Evolutionary conservation across 148 eudicot species (phyloP).

Genomic region (Amaranthus cruentus): DNA sequence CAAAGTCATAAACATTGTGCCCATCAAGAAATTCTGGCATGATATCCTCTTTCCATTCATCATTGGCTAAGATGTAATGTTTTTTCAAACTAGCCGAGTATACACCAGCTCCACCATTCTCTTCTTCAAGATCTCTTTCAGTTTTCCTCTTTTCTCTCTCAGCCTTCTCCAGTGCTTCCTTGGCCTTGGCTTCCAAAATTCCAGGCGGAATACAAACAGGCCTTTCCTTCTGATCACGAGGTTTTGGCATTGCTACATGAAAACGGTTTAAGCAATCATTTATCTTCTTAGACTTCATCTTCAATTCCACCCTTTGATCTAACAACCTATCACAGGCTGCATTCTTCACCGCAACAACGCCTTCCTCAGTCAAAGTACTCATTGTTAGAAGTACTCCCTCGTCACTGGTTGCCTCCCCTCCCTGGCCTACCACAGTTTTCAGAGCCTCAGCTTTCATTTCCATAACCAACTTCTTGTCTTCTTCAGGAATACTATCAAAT

Average conservation of each 20-base stretch:
- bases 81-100: conserved; percentile 86
- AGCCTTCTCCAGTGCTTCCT: conserved; percentile 38
- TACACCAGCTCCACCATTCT: conserved; percentile 96
- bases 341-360: conserved; percentile 76
- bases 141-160: conserved; percentile 53
- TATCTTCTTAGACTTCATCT: conserved; percentile 92
- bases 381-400: conserved; percentile 66
- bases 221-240: conserved; percentile 75
- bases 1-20: conserved; percentile 81
- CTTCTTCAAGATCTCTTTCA: conserved; percentile 75
- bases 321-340: conserved; percentile 89
- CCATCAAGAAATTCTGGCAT: conserved; percentile 91
- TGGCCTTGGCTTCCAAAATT: conserved; percentile 70
- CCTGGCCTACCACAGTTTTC: conserved; percentile 74
- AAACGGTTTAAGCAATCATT: conserved; percentile 86
- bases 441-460: conserved; percentile 85
- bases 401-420: conserved; percentile 66
- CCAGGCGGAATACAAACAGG: conserved; percentile 77
- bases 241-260: conserved; percentile 85
- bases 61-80: conserved; percentile 68
- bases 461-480: conserved; percentile 72
- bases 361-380: conserved; percentile 89
- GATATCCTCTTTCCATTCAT: conserved; percentile 86
- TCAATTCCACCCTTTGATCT: conserved; percentile 83
- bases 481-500: conserved; percentile 60